A percentile compares a stretch with the other conserved stretches of the same genome.
Conservation (phyloP, 306 rosid species). For the Crataegus laevigata region DNA sequence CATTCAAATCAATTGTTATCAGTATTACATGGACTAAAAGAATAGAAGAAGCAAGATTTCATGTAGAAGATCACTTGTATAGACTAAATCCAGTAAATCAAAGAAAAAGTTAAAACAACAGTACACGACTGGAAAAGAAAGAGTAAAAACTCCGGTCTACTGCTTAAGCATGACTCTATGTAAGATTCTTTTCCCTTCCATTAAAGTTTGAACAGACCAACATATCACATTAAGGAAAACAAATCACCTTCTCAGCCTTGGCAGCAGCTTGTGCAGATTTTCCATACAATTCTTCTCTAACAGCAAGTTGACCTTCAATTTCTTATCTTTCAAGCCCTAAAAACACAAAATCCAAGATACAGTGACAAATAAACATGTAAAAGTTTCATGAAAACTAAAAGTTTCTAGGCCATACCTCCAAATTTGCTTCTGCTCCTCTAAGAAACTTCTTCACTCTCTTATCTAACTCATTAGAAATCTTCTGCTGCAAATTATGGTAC, state of each 20-base stretch:
- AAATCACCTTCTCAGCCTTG: slow-evolving; percentile 56
- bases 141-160: background rate
- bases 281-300: no score
- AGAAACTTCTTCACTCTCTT: no score
- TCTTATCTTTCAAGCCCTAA: no score
- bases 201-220: background rate
- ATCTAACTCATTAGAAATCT: slow-evolving; percentile 32
- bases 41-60: background rate
- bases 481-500: slow-evolving; percentile 41
- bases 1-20: background rate
- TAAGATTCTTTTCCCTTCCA: background rate
- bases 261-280: no score
- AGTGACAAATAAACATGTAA: no score
- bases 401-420: no score
- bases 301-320: no score
- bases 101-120: background rate
- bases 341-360: no score
- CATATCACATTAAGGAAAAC: background rate
- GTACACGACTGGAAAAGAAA: background rate
- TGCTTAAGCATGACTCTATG: background rate
- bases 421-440: no score
- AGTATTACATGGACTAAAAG: background rate
- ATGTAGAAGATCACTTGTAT: background rate
- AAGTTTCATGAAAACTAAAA: no score
- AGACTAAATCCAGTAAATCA: background rate